Base-by-base conservation (phyloP, 495 filamentous ascomycete genomes). In the Hypoxylon lienhwacheense region DNA sequence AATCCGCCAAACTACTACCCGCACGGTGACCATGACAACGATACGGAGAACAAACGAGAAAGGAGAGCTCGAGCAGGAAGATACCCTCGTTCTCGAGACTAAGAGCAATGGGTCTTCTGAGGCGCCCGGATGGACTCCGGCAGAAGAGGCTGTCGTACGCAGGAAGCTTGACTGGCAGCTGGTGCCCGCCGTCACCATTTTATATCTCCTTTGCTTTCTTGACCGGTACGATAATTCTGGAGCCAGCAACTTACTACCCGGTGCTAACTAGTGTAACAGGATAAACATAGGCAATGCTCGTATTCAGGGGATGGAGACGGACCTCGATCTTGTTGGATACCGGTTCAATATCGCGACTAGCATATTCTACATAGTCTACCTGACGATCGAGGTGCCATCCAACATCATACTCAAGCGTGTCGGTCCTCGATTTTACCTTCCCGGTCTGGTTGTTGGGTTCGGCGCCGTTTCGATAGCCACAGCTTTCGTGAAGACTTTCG, bases 361-460 rank as follows among this genome's bases (percentile, higher is more conserved):
- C 53, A 74, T 77, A 32, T 81, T 81, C 61, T 89, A 88, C 67
- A 83, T 90, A 59, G 74, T 85, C 25, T 90, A 90, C 60, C 68
- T 80, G 3, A 66, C 80, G 7, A 79, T 87, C 45, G 84, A 87
- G 59, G 74, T 87, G 7, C 84, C 83, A 2, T 81, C 76, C 53
- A 88, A 89, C 48, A 72, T 88, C 41, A 48, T 87, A 5, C 69
- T 88, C 45, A 86, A 85, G 71, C 75, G 67, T 37, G 55, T 85
- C 45, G 71, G 79, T 32, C 79, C 81, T 0, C 81, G 76, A 45
- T 76, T 81, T 53, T 89, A 85, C 77, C 73, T 90, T 12, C 84
- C 87, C 0, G 53, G 75, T 3, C 61, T 81, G n/a, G 74, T 80
- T n/a, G 68, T 69, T 49, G 73, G 70, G 7, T 80, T 78, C 33